These are phyloP conservation scores for Iris macrosiphon DNA, from an alignment of 106 monocot genomes.

Conservation along the genomic window DNA sequence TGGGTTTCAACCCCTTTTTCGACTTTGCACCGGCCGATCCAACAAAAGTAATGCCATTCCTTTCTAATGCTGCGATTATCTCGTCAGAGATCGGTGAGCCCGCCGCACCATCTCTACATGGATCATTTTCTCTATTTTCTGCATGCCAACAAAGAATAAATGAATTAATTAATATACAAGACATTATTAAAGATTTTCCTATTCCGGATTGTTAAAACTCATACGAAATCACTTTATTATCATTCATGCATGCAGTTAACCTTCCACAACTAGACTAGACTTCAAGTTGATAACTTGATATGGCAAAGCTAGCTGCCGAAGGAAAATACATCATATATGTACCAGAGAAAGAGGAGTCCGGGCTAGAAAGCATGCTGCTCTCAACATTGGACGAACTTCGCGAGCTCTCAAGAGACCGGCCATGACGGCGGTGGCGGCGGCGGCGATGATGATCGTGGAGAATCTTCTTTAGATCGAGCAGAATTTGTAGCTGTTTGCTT, in stretches of 20 bases:
- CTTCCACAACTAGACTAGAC: no score
- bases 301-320: no score
- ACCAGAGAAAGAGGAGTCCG: constrained; percentile 40
- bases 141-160: no score
- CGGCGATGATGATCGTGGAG: constrained; percentile 50
- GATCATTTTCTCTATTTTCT: no score
- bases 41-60: constrained; percentile 77
- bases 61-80: constrained; percentile 75
- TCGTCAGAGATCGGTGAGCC: constrained; percentile 42
- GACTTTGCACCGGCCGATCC: constrained; percentile 45
- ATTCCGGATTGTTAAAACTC: no score
- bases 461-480: constrained; percentile 70
- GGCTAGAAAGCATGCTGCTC: constrained; percentile 11
- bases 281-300: no score
- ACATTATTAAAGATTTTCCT: no score
- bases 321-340: no score
- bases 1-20: constrained; percentile 69
- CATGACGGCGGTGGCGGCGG: constrained; percentile 4
- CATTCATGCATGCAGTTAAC: no score
- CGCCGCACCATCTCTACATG: not conserved
- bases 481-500: constrained; percentile 81
- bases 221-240: no score
- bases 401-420: not conserved
- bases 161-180: no score
- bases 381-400: not conserved